Conservation (phyloP, 805 yeast species). For the Ogataea nonfermentans region DNA sequence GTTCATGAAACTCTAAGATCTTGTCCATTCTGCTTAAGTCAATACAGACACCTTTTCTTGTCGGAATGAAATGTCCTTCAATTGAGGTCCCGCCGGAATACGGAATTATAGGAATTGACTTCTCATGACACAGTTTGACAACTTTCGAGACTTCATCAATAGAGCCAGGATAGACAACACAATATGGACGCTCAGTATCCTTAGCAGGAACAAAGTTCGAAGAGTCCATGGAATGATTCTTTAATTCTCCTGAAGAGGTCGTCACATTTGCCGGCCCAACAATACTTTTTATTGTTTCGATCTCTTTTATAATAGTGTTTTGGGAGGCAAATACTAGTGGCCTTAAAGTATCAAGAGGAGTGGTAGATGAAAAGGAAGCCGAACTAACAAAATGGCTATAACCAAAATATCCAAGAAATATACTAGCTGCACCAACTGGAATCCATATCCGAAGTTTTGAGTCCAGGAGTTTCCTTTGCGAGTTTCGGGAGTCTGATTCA, state of each 20-base stretch:
- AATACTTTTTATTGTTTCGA: conserved; percentile 47
- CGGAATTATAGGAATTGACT: conserved; percentile 67
- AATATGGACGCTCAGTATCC: conserved; percentile 32
- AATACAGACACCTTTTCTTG: conserved; percentile 58
- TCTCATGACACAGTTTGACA: conserved; percentile 60
- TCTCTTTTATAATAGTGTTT: conserved; percentile 46
- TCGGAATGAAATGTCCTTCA: conserved; percentile 75
- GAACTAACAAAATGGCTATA: not conserved
- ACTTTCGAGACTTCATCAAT: conserved; percentile 67
- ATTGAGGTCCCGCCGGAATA: conserved; percentile 75
- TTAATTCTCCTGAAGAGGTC: conserved; percentile 33
- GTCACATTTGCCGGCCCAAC: conserved; percentile 57
- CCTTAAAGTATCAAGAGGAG: conserved; percentile 38
- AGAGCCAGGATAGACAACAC: conserved; percentile 59
- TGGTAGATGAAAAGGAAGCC: conserved; percentile 12
- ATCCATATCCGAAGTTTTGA: not conserved
- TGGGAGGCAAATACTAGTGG: conserved; percentile 55
- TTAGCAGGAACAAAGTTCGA: conserved; percentile 33
- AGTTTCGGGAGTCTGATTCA: too few relatives aligned
- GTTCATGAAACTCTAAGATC: conserved; percentile 53
- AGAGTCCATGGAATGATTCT: conserved; percentile 33
- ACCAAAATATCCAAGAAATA: conserved; percentile 2
- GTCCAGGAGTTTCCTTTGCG: too few relatives aligned
- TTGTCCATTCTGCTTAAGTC: conserved; percentile 64
- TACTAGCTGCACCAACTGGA: not conserved